Evolutionary conservation across 305 asterid species (phyloP).

Genomic region (Rubia occidens): DNA sequence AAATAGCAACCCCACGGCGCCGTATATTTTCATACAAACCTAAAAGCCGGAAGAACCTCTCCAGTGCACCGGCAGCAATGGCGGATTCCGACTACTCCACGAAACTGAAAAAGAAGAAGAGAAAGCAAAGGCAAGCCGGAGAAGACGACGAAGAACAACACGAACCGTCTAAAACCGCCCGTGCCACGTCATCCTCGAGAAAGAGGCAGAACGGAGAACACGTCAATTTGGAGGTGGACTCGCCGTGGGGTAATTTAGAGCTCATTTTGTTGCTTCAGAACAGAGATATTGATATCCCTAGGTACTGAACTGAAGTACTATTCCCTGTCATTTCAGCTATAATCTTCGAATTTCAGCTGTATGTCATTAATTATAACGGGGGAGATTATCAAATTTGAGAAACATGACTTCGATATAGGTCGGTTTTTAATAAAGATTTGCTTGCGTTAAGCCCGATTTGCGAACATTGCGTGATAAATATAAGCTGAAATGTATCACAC

Average conservation of each 20-base stretch:
- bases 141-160: constrained; percentile 18
- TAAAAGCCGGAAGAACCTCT: not conserved
- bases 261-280: constrained; percentile 50
- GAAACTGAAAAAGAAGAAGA: constrained; percentile 33
- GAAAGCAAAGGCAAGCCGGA: constrained; percentile 35
- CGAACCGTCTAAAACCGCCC: constrained; percentile 31
- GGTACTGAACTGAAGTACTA: too few species aligned
- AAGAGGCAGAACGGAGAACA: not conserved
- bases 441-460: not conserved
- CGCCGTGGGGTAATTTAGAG: constrained; percentile 63
- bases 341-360: not conserved
- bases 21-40: not conserved
- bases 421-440: too few species aligned
- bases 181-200: constrained; percentile 19
- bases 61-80: constrained; percentile 15
- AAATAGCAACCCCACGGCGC: constrained; percentile 2
- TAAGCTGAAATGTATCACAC: not conserved
- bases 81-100: constrained; percentile 17
- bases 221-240: constrained; percentile 18
- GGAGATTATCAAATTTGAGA: not conserved
- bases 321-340: too few species aligned
- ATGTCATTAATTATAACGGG: too few species aligned
- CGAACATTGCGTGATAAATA: not conserved
- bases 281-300: constrained; percentile 12
- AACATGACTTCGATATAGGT: too few species aligned